Percentiles rank a stretch among this genome's conserved stretches.
Evolutionary conservation across 2,329 filamentous ascomycete genomes (phyloP).

Genomic region (Fusarium aywerte): DNA sequence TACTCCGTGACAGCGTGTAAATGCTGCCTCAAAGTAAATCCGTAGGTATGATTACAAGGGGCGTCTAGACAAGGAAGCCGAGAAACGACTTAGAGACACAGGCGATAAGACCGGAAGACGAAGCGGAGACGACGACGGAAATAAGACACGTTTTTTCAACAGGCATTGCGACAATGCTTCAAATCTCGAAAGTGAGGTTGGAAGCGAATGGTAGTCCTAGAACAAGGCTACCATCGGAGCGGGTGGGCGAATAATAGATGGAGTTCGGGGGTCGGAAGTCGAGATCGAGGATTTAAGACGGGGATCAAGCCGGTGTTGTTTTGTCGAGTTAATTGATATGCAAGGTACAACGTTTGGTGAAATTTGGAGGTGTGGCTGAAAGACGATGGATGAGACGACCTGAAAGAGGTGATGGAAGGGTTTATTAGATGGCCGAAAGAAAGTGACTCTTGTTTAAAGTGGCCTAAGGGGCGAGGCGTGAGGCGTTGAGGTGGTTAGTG

Average conservation of each 20-base stretch:
- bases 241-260: slow-evolving; percentile 24
- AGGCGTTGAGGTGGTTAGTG: slow-evolving; percentile 43
- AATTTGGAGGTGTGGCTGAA: slow-evolving; percentile 43
- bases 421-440: slow-evolving; percentile 47
- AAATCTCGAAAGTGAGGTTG: slow-evolving; percentile 41
- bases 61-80: slow-evolving; percentile 57
- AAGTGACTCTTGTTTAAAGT: slow-evolving; percentile 51
- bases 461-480: slow-evolving; percentile 51
- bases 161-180: slow-evolving; percentile 65
- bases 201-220: slow-evolving; percentile 47
- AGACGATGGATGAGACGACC: slow-evolving; percentile 33
- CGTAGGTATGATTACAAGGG: slow-evolving; percentile 53
- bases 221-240: slow-evolving; percentile 51
- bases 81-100: slow-evolving; percentile 61
- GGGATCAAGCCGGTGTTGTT: slow-evolving; percentile 33
- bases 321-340: slow-evolving; percentile 31
- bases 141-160: slow-evolving; percentile 61
- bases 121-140: slow-evolving; percentile 72
- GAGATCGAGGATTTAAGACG: slow-evolving; percentile 25
- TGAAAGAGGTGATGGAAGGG: slow-evolving; percentile 38
- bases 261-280: slow-evolving; percentile 17
- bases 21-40: slow-evolving; percentile 54
- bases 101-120: slow-evolving; percentile 69
- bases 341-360: slow-evolving; percentile 47
- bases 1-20: slow-evolving; percentile 55